Base-by-base conservation (phyloP, 23 red algal genomes). In the Gracilaria domingensis region DNA sequence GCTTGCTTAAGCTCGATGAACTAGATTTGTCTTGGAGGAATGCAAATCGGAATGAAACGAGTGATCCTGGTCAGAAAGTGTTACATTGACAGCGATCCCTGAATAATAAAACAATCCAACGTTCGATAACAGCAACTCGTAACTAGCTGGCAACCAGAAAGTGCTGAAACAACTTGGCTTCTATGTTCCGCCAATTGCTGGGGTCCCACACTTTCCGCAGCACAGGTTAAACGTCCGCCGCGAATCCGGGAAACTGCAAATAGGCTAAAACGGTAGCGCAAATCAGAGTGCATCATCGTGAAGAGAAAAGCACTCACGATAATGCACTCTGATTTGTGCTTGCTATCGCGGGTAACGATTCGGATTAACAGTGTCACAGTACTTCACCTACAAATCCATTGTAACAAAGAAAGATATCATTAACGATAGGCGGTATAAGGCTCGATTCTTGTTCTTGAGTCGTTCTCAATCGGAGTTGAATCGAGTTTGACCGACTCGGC, bases 401-500 rank as follows among this genome's bases (percentile, higher is more conserved):
- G 32, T 49, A 50, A 51, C 72, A 37, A 49, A 77, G 38, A 77
- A 45, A 74, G 28, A 24, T 20, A 64, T 36, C 26, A 37, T 51
- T 77, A 77, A 77, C 72, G 72, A 50, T 77, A 77, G 9, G 72
- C 72, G 39, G 72, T 77, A 25, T 77, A 77, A 12, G 72, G 8
- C 45, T 77, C 72, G 18, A 77, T 30, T 77, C 72, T 34, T 51
- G 72, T 48, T 77, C 72, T 40, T 30, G 72, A 51, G 7, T 77
- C 72, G 25, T 77, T 77, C 23, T 49, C 72, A 30, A 77, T 77
- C 21, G 72, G 72, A 50, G 72, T 77, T 30, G 65, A 74, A 30
- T 47, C 84, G 5, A 74, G 50, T 39, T 87, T 45, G 44, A 57
- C 67, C 36, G 33, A 51, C 29, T 56, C 74, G 26, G 72, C 50